A percentile compares a stretch with the other conserved stretches of the same genome.
These are phyloP conservation scores for Narthecium ossifragum DNA, from an alignment of 106 monocot species.

Conservation along the genomic window DNA sequence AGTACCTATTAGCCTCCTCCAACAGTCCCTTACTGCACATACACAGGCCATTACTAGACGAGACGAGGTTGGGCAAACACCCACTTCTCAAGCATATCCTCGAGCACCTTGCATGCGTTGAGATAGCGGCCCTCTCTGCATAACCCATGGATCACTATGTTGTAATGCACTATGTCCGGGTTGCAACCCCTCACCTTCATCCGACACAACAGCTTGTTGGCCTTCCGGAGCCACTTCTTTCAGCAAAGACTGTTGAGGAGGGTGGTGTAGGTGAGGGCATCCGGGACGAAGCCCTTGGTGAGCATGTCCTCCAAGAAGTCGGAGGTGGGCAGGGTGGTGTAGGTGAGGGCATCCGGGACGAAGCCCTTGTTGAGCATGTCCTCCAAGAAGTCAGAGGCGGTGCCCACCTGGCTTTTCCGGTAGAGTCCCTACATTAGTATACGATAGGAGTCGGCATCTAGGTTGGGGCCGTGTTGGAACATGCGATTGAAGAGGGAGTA, in stretches of 20 bases:
- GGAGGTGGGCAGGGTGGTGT: conserved; percentile 59
- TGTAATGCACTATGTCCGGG: conserved; percentile 77
- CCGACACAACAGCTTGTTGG: conserved; percentile 67
- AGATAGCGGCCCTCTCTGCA: conserved; percentile 57
- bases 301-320: conserved; percentile 86
- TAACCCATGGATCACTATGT: conserved; percentile 66
- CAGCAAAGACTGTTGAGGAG: conserved; percentile 81
- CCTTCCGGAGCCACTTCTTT: conserved; percentile 70
- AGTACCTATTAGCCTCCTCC: conserved; percentile 48
- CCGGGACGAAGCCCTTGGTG: conserved; percentile 57
- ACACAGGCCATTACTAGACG: conserved; percentile 65
- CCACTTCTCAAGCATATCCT: conserved; percentile 51
- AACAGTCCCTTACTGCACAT: conserved; percentile 30
- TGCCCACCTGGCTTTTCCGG: conserved; percentile 55
- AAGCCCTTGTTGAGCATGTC: conserved; percentile 87
- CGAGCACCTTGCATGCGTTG: conserved; percentile 74
- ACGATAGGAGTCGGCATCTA: conserved; percentile 56
- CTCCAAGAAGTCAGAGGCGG: conserved; percentile 63
- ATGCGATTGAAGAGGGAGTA: conserved; percentile 66
- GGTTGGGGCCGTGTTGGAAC: conserved; percentile 18
- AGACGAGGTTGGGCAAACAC: conserved; percentile 48
- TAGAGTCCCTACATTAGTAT: conserved; percentile 67
- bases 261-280: conserved; percentile 53
- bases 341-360: conserved; percentile 45
- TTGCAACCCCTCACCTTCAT: conserved; percentile 77